phyloP scores from a whole-genome alignment of 2,329 filamentous ascomycete genomes.

The Claviceps cyperi region DNA sequence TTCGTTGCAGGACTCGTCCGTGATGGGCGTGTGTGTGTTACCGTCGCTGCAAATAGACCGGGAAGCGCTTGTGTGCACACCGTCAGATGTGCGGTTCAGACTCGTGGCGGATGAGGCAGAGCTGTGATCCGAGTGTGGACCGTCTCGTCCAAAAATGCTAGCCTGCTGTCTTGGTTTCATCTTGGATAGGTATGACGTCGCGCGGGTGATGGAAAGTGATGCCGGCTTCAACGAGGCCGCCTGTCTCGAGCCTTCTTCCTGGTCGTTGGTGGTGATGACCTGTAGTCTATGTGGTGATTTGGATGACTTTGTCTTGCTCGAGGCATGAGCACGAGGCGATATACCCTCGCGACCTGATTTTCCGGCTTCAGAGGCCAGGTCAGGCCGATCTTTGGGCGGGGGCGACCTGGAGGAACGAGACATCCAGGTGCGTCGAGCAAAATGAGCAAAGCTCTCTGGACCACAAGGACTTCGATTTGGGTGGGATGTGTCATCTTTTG shows the following conservation, averaged over 20 bases:
- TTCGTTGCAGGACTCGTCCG: conserved; percentile 32
- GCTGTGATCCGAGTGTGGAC: conserved; percentile 26
- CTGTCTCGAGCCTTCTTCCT: conserved; percentile 10
- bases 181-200: conserved; percentile 35
- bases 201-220: conserved; percentile 26
- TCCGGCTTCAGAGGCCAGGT: conserved; percentile 12
- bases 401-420: conserved; percentile 13
- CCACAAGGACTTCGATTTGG: conserved; percentile 24
- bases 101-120: conserved; percentile 33
- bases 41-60: conserved; percentile 25
- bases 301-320: background rate
- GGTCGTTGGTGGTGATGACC: conserved; percentile 13
- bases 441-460: conserved; percentile 31
- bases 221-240: conserved; percentile 23
- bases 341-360: conserved; percentile 8
- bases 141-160: conserved; percentile 22
- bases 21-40: conserved; percentile 20
- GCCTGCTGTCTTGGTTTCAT: conserved; percentile 33
- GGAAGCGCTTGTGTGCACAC: conserved; percentile 22
- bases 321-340: background rate
- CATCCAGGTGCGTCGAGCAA: conserved; percentile 6
- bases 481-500: conserved; percentile 3
- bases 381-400: conserved; percentile 25
- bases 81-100: conserved; percentile 26
- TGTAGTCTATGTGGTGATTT: conserved; percentile 14